Evolutionary conservation across 306 rosid genomes (phyloP).

Genomic region (Luffa aegyptiaca): DNA sequence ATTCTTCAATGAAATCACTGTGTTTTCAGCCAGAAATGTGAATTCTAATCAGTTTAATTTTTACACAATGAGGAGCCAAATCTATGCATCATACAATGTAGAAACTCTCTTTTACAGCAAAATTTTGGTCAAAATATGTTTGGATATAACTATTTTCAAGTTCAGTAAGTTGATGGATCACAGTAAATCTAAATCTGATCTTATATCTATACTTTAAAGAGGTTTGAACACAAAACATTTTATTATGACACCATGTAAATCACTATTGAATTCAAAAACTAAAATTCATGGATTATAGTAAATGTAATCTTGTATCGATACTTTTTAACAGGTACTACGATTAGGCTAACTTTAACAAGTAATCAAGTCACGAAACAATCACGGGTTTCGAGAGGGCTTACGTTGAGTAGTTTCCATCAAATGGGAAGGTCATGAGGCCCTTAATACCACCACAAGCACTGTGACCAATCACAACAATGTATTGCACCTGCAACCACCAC

Average conservation of each 20-base stretch:
- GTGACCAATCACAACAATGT: constrained; percentile 72
- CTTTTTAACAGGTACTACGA: not conserved
- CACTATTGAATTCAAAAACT: too few species aligned
- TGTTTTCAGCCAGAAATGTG: not conserved
- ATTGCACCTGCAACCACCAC: constrained; percentile 36
- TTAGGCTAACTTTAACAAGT: not conserved
- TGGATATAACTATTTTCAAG: not conserved
- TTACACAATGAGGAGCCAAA: not conserved
- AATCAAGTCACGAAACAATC: not conserved
- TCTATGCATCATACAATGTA: not conserved
- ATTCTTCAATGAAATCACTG: constrained; percentile 87
- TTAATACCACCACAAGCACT: constrained; percentile 95
- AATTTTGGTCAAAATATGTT: not conserved
- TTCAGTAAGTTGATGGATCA: too few species aligned
- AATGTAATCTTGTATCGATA: too few species aligned
- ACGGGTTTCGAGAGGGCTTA: constrained; percentile 8
- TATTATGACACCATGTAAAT: too few species aligned
- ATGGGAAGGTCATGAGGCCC: constrained; percentile 66
- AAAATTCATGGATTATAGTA: too few species aligned
- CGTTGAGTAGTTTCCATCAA: constrained; percentile 60
- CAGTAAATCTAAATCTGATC: too few species aligned
- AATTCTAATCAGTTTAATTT: not conserved
- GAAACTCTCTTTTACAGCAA: not conserved
- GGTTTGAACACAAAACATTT: too few species aligned
- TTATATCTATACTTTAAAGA: too few species aligned